These are phyloP conservation scores for Chenopodium quinoa DNA, from an alignment of 148 eudicot genomes.

Conservation along the genomic window DNA sequence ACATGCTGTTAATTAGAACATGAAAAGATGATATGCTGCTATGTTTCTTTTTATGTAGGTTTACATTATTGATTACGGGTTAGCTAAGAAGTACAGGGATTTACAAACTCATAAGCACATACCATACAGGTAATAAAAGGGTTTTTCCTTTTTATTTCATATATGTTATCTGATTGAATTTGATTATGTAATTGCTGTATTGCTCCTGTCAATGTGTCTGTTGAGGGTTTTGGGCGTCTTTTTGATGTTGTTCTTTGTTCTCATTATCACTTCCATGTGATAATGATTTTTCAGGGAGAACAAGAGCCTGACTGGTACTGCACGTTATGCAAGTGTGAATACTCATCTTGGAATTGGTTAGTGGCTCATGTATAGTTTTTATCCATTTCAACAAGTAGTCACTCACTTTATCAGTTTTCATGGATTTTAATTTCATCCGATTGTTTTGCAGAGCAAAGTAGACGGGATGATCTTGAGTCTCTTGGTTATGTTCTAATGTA, in stretches of 20 bases:
- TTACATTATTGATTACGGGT: constrained; percentile 81
- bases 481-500: constrained; percentile 97
- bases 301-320: constrained; percentile 94
- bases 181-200: neutral
- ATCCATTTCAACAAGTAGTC: neutral
- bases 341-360: constrained; percentile 96
- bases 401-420: neutral
- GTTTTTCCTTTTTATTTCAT: neutral
- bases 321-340: constrained; percentile 98
- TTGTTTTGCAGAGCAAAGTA: constrained; percentile 80
- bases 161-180: neutral
- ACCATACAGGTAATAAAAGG: constrained; percentile 68
- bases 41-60: constrained; percentile 46
- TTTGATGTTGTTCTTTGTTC: neutral
- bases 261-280: constrained; percentile 15
- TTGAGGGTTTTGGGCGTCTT: neutral
- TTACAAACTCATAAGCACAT: constrained; percentile 96
- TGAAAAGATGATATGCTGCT: constrained; percentile 3
- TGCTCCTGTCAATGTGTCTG: neutral
- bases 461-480: constrained; percentile 96
- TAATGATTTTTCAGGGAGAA: constrained; percentile 61
- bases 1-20: neutral
- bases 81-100: constrained; percentile 92
- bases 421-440: constrained; percentile 13
- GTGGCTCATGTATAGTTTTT: constrained; percentile 22